Conservation (phyloP, 106 monocot genomes). For the Acorus calamus region DNA sequence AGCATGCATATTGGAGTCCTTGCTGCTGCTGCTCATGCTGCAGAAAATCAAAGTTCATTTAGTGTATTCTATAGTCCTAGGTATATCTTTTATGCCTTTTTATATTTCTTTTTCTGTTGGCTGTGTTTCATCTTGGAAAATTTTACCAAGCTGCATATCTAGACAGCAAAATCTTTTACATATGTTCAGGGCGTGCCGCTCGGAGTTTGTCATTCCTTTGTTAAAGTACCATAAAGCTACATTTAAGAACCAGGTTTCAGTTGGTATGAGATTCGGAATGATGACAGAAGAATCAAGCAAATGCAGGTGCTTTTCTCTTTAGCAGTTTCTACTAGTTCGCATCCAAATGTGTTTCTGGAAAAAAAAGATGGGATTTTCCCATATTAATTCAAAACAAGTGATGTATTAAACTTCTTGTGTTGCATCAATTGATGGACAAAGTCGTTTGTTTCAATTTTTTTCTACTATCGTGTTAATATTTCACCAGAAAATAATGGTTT, state of each 20-base stretch:
- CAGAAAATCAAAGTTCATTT: conserved; percentile 58
- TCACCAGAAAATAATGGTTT: too few relatives aligned
- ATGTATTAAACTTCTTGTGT: too few relatives aligned
- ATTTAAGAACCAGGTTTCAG: conserved; percentile 54
- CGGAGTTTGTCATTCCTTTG: conserved; percentile 75
- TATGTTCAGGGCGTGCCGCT: conserved; percentile 63
- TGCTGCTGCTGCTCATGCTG: conserved; percentile 94
- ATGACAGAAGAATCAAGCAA: conserved; percentile 93
- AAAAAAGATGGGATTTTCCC: too few relatives aligned
- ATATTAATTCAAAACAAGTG: too few relatives aligned
- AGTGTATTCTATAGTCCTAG: conserved; percentile 94
- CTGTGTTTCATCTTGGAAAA: background rate
- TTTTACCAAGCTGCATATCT: background rate
- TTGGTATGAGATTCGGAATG: conserved; percentile 96
- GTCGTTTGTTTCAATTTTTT: too few relatives aligned
- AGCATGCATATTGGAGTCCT: conserved; percentile 97
- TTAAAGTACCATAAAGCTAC: conserved; percentile 69
- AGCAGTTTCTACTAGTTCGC: background rate
- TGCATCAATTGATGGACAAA: too few relatives aligned
- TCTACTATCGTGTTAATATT: too few relatives aligned
- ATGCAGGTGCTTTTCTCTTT: conserved; percentile 45
- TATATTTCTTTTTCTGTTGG: background rate
- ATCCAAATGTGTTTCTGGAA: too few relatives aligned
- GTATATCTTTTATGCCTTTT: conserved; percentile 14
- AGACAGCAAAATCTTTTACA: background rate